These are phyloP conservation scores for Malus hybrid DNA, from an alignment of 331 rosid species.

Conservation along the genomic window DNA sequence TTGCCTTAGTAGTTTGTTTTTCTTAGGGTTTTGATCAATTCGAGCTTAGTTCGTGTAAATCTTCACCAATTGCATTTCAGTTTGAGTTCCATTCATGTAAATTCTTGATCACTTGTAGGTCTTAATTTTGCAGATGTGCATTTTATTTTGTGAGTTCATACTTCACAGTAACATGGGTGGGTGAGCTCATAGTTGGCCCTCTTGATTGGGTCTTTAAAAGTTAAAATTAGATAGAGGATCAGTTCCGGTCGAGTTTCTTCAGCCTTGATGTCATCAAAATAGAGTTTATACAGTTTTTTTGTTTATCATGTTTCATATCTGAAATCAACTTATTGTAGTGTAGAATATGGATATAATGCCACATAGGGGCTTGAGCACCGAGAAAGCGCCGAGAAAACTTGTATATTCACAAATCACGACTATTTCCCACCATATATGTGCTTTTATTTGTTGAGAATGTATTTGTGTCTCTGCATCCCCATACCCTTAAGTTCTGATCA, in stretches of 20 bases:
- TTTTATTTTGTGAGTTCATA: neutral
- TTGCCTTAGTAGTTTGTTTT: neutral
- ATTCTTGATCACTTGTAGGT: neutral
- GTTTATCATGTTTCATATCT: neutral
- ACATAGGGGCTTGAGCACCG: neutral
- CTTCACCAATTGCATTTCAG: neutral
- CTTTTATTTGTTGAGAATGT: neutral
- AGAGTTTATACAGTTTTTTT: too few species aligned
- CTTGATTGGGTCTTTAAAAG: neutral
- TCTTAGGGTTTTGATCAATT: neutral
- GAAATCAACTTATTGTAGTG: neutral
- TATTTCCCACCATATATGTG: neutral
- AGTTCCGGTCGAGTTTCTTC: neutral
- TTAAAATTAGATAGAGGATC: neutral
- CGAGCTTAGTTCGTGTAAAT: neutral
- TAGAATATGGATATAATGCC: neutral
- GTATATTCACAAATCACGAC: neutral
- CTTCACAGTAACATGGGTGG: neutral
- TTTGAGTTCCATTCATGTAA: neutral
- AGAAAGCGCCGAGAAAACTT: neutral
- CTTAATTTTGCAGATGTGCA: neutral
- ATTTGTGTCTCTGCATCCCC: neutral
- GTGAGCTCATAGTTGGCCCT: neutral
- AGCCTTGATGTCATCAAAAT: neutral
- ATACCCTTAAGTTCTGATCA: neutral